phyloP scores from a whole-genome alignment of 169 alveolate genomes.

The Eimeria tenella region DNA sequence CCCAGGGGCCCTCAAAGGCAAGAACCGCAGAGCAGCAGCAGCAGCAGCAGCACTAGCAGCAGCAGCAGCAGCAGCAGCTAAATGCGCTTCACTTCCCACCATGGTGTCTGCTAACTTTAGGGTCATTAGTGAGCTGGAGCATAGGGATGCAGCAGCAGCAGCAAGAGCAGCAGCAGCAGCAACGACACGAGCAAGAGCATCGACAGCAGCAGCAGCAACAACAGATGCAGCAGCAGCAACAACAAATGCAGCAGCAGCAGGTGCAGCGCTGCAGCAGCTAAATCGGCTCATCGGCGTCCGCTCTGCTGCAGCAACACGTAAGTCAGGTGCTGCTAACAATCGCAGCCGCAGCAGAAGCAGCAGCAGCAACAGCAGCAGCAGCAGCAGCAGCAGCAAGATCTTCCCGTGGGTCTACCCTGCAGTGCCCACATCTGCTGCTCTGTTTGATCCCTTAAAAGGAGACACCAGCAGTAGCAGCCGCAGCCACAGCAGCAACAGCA shows the following conservation, averaged over 20 bases:
- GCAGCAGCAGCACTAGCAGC: background rate
- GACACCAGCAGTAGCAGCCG: no score
- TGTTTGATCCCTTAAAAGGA: no score
- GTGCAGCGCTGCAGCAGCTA: background rate
- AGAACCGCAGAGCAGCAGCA: background rate
- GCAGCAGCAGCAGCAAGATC: background rate
- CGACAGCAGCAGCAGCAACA: background rate
- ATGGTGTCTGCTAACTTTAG: no score
- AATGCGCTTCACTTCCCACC: no score
- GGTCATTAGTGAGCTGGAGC: no score
- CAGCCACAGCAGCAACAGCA: no score
- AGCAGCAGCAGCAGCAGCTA: background rate
- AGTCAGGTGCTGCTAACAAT: background rate
- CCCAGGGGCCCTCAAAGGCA: no score
- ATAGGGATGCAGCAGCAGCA: no score
- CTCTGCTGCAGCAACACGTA: background rate
- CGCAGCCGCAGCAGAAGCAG: constrained; percentile 1
- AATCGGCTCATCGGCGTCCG: background rate
- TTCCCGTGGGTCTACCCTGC: no score
- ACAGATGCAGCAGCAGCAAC: no score
- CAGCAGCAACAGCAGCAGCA: constrained; percentile 22
- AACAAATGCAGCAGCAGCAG: background rate
- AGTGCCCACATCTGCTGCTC: no score
- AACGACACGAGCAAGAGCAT: background rate
- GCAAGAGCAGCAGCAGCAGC: background rate